phyloP scores from a whole-genome alignment of 1,139 yeast species.

The Pichia sorboxylosa region DNA sequence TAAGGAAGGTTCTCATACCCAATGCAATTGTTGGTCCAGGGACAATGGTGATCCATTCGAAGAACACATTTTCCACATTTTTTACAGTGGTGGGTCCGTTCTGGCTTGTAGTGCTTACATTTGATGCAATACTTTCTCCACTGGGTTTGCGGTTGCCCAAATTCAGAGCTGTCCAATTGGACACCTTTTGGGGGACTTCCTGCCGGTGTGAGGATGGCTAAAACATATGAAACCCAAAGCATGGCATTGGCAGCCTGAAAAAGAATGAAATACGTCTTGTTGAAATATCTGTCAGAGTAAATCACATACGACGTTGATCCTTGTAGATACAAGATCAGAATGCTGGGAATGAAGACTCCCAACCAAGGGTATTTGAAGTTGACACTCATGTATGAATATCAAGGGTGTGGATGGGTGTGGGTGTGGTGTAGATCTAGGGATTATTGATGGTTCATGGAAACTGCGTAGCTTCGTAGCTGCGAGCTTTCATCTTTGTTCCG shows the following conservation, averaged over 20 bases:
- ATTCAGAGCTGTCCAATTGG: slow-evolving; percentile 24
- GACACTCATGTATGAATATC: slow-evolving; percentile 25
- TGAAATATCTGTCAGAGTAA: slow-evolving; percentile 26
- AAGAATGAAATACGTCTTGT: slow-evolving; percentile 27
- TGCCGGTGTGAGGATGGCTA: slow-evolving; percentile 48
- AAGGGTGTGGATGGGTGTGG: background rate
- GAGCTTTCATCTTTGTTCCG: no score
- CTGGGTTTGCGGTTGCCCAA: slow-evolving; percentile 12
- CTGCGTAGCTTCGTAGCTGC: background rate
- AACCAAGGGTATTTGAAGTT: slow-evolving; percentile 46
- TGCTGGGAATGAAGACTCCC: slow-evolving; percentile 54
- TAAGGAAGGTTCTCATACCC: slow-evolving; percentile 75
- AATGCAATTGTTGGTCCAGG: slow-evolving; percentile 81
- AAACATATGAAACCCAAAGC: slow-evolving; percentile 61
- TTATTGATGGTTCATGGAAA: background rate
- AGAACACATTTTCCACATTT: slow-evolving; percentile 51
- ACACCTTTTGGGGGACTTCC: slow-evolving; percentile 44
- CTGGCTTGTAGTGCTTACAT: slow-evolving; percentile 60
- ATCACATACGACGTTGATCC: slow-evolving; percentile 54
- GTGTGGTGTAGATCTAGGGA: no score
- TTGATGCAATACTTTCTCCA: slow-evolving; percentile 58
- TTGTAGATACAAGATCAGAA: slow-evolving; percentile 50
- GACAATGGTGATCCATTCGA: slow-evolving; percentile 78
- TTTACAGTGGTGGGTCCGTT: slow-evolving; percentile 71
- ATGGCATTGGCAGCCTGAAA: slow-evolving; percentile 40